phyloP scores from a whole-genome alignment of 495 filamentous ascomycete species.

The Lophiotrema nucula region DNA sequence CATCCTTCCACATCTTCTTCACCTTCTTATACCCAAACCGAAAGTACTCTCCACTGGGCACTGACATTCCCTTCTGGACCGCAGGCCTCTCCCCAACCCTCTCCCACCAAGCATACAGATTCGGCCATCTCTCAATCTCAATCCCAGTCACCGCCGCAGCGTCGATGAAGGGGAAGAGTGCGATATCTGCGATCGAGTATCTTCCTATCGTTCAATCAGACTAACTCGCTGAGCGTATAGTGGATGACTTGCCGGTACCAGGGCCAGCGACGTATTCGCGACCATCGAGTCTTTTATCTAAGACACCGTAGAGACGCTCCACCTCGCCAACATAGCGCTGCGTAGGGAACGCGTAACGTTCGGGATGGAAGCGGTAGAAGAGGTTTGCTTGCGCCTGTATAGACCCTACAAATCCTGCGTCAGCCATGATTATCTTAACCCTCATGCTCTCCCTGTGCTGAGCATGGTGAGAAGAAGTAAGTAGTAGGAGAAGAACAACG shows the following conservation, averaged over 20 bases:
- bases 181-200: slow-evolving; percentile 38
- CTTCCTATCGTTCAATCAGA: no score
- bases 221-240: no score
- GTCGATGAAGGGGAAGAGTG: slow-evolving; percentile 34
- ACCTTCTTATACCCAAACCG: neutral
- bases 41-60: slow-evolving; percentile 19
- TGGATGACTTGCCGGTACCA: slow-evolving; percentile 17
- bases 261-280: slow-evolving; percentile 34
- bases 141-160: slow-evolving; percentile 22
- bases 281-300: slow-evolving; percentile 21
- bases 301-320: neutral
- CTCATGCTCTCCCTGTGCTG: no score
- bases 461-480: neutral
- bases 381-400: slow-evolving; percentile 4
- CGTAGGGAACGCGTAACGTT: neutral
- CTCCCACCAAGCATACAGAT: slow-evolving; percentile 32
- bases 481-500: neutral
- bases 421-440: no score
- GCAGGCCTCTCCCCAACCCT: slow-evolving; percentile 28
- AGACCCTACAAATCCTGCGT: neutral
- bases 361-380: slow-evolving; percentile 6
- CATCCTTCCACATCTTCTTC: neutral
- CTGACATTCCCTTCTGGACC: slow-evolving; percentile 28
- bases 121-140: slow-evolving; percentile 28
- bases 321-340: slow-evolving; percentile 1